Percentiles rank a stretch among this genome's conserved stretches.
Conservation (phyloP, 345 rosid genomes). For the Cardiospermum halicacabum region DNA sequence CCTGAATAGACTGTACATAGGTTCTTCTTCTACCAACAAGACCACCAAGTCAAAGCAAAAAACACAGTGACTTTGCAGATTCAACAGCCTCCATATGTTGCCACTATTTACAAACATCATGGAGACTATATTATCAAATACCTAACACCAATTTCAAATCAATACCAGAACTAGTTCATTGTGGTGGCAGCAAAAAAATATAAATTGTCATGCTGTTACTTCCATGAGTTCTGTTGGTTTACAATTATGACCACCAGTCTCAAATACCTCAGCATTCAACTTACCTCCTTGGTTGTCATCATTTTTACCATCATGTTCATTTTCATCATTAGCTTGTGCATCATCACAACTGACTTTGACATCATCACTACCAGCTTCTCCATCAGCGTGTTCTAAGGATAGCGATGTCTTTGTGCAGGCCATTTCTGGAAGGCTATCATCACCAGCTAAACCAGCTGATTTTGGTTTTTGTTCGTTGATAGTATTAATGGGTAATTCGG, state of each 20-base stretch:
- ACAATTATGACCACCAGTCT: conserved; percentile 33
- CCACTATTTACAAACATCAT: conserved; percentile 39
- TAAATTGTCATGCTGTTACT: conserved; percentile 33
- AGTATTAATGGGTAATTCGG: conserved; percentile 22
- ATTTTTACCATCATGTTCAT: conserved; percentile 13
- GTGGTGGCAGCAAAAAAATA: conserved; percentile 9
- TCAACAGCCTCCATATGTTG: conserved; percentile 22
- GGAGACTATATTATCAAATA: conserved; percentile 11
- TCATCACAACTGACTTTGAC: conserved; percentile 18
- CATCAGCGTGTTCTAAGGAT: conserved; percentile 25
- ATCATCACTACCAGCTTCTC: conserved; percentile 27
- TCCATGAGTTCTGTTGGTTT: conserved; percentile 34
- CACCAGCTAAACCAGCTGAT: conserved; percentile 18
- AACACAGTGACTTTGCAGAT: conserved; percentile 19
- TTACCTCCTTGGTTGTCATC: conserved; percentile 23
- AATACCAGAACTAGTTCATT: conserved; percentile 26
- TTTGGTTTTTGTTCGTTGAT: conserved; percentile 40
- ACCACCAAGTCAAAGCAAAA: conserved; percentile 33
- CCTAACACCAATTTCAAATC: conserved; percentile 6
- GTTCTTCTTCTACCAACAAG: conserved; percentile 31
- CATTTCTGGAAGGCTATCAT: conserved; percentile 25
- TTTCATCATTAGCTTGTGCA: conserved; percentile 24
- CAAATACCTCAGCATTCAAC: conserved; percentile 30
- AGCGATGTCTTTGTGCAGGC: conserved; percentile 21
- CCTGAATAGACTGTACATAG: conserved; percentile 56